phyloP scores from a whole-genome alignment of 2,329 filamentous ascomycete species.

The Paecilomyces variotii region DNA sequence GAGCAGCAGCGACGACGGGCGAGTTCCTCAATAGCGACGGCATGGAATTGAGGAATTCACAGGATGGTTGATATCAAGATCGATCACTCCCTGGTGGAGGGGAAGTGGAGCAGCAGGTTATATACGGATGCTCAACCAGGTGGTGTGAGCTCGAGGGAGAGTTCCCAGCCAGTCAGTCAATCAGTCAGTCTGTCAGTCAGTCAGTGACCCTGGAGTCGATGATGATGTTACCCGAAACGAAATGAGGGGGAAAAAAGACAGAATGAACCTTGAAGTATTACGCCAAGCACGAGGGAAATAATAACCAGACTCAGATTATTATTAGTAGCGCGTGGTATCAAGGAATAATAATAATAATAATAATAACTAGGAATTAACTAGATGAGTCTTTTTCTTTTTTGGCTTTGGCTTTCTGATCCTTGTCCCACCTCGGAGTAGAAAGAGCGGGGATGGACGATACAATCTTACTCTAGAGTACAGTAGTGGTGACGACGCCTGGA shows the following conservation, averaged over 20 bases:
- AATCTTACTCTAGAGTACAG: background rate
- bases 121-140: background rate
- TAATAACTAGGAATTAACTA: too few species aligned
- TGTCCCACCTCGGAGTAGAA: background rate
- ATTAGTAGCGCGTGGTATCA: too few species aligned
- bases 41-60: constrained; percentile 11
- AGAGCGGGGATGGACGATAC: background rate
- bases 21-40: constrained; percentile 21
- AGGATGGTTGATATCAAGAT: background rate
- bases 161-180: constrained; percentile 5
- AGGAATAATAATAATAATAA: too few species aligned
- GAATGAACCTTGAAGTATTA: too few species aligned
- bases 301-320: too few species aligned
- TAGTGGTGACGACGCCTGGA: too few species aligned
- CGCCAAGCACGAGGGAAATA: too few species aligned
- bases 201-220: background rate
- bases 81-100: background rate
- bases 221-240: constrained; percentile 5
- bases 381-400: too few species aligned
- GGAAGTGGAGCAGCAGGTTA: background rate
- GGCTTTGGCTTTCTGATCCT: background rate
- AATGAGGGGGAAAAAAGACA: too few species aligned
- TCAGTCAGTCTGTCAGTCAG: too few species aligned
- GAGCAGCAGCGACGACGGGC: background rate
- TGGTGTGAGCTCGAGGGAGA: background rate